phyloP scores from a whole-genome alignment of 164 flowering plant species.

The Umbellularia californica region DNA sequence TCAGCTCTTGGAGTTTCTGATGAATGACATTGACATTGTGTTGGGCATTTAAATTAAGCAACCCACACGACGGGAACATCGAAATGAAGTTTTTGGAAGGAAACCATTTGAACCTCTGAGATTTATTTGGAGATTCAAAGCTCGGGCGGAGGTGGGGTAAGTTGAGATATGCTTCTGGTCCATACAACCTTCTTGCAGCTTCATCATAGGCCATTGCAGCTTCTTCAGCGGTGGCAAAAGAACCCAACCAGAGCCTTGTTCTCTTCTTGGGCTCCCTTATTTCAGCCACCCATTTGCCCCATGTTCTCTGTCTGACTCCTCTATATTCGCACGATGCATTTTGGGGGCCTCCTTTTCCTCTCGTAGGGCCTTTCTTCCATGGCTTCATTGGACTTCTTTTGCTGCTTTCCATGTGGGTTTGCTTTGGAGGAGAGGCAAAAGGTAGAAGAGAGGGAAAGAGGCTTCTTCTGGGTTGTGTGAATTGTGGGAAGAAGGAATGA shows the following conservation, averaged over 20 bases:
- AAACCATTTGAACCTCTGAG: constrained; percentile 70
- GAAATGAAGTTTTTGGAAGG: constrained; percentile 75
- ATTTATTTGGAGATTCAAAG: constrained; percentile 29
- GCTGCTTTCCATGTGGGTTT: constrained; percentile 52
- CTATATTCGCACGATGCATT: constrained; percentile 84
- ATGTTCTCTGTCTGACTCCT: constrained; percentile 91
- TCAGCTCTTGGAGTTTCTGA: constrained; percentile 81
- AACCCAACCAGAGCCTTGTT: constrained; percentile 92
- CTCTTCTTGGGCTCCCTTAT: constrained; percentile 98
- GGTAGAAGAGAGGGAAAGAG: constrained; percentile 12
- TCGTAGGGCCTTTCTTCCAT: constrained; percentile 94
- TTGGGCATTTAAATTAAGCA: constrained; percentile 85
- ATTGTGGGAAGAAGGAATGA: constrained; percentile 6
- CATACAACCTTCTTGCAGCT: constrained; percentile 81
- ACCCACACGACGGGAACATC: constrained; percentile 61
- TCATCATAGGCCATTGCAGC: constrained; percentile 99
- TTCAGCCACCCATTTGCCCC: constrained; percentile 99
- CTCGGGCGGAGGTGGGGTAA: constrained; percentile 73
- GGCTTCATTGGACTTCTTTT: constrained; percentile 58
- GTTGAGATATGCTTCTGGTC: constrained; percentile 91
- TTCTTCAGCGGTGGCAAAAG: constrained; percentile 93
- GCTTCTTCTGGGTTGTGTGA: neutral
- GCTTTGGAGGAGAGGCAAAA: neutral
- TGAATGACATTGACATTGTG: constrained; percentile 89
- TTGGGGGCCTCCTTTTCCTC: constrained; percentile 98